phyloP scores from a whole-genome alignment of 129 eudicot genomes.

The Cynara cardunculus region DNA sequence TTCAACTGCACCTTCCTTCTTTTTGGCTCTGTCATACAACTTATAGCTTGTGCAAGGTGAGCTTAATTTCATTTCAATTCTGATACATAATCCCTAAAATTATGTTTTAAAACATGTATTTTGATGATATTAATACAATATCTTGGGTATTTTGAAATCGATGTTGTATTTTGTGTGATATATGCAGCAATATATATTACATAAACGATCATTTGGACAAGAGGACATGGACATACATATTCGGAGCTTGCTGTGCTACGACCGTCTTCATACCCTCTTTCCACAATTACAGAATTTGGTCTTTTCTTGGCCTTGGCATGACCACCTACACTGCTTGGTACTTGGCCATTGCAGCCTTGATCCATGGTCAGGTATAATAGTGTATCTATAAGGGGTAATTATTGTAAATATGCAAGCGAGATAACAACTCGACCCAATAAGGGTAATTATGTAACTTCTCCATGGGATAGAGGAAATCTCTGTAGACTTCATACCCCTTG shows the following conservation, averaged over 20 bases:
- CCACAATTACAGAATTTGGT: conserved; percentile 81
- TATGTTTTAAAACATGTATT: not conserved
- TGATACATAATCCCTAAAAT: not conserved
- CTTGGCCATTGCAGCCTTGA: conserved; percentile 63
- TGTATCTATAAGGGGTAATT: not conserved
- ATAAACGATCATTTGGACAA: conserved; percentile 71
- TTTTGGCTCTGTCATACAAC: conserved; percentile 82
- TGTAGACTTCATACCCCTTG: not conserved
- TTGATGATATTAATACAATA: not conserved
- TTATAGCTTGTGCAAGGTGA: conserved; percentile 86
- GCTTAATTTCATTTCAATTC: not conserved
- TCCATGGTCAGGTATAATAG: conserved; percentile 53
- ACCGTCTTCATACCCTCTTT: conserved; percentile 75
- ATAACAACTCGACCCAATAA: no score
- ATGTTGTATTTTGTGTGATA: not conserved
- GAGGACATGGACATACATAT: conserved; percentile 82
- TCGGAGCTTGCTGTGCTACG: conserved; percentile 85
- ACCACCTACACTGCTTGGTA: conserved; percentile 91
- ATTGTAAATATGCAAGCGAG: not conserved
- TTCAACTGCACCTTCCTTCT: conserved; percentile 78
- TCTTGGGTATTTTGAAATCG: not conserved
- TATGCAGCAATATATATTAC: conserved; percentile 75
- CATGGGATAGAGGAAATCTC: no score
- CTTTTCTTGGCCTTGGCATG: conserved; percentile 80
- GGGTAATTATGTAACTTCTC: not conserved